Evolutionary conservation across 2,329 filamentous ascomycete species (phyloP).

Genomic region (Trichoderma harzianum): DNA sequence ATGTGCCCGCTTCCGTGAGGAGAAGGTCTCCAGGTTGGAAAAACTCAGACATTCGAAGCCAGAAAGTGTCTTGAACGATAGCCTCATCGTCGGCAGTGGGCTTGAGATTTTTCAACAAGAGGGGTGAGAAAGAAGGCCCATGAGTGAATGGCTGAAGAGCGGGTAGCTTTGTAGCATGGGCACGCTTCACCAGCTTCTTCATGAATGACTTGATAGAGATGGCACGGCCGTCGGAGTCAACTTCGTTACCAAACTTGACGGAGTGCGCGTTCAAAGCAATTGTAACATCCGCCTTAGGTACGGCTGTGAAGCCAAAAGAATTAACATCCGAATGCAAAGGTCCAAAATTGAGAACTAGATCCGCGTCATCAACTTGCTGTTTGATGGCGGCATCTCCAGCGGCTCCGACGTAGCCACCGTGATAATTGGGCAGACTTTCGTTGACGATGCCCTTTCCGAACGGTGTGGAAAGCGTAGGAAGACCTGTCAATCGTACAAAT

Average conservation of each 20-base stretch:
- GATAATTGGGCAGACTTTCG: constrained; percentile 44
- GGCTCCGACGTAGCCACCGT: constrained; percentile 46
- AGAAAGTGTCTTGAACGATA: constrained; percentile 49
- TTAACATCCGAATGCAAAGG: constrained; percentile 47
- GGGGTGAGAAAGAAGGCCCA: constrained; percentile 28
- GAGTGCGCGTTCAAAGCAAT: constrained; percentile 28
- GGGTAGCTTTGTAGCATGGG: constrained; percentile 25
- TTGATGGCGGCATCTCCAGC: constrained; percentile 36
- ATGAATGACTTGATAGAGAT: constrained; percentile 26
- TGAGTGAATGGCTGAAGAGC: constrained; percentile 24
- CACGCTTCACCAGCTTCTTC: constrained; percentile 30
- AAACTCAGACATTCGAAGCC: constrained; percentile 44
- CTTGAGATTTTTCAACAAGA: background rate
- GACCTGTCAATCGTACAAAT: constrained; percentile 41
- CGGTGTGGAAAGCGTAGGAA: constrained; percentile 46
- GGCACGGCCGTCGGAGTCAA: constrained; percentile 25
- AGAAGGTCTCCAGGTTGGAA: constrained; percentile 52
- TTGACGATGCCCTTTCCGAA: constrained; percentile 51
- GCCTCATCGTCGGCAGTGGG: constrained; percentile 25
- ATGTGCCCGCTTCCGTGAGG: constrained; percentile 56
- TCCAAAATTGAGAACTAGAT: constrained; percentile 46
- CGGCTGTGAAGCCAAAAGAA: constrained; percentile 37
- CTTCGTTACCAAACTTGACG: background rate
- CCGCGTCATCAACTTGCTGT: constrained; percentile 39
- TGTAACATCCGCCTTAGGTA: constrained; percentile 33